Evolutionary conservation across 768 basidiomycete genomes (phyloP).

Genomic region (Russula foetens): DNA sequence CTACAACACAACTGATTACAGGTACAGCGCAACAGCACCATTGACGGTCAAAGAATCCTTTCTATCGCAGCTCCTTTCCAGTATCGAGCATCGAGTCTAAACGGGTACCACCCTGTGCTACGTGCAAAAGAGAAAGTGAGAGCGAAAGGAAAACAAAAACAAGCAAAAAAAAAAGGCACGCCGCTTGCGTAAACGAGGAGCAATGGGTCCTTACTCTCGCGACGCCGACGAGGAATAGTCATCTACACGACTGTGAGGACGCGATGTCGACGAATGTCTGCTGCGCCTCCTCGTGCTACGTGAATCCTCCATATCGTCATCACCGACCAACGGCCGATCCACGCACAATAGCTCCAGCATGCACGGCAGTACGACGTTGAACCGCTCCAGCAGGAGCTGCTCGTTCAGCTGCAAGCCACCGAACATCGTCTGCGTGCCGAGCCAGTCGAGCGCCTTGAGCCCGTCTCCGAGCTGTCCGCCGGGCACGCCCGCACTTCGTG

Average conservation of each 20-base stretch:
- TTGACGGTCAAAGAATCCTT: neutral
- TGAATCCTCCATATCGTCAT: conserved; percentile 43
- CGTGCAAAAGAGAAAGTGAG: neutral
- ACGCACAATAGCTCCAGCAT: conserved; percentile 51
- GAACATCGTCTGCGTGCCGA: conserved; percentile 50
- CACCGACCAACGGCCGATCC: conserved; percentile 38
- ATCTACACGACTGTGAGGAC: conserved; percentile 6
- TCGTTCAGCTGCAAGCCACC: conserved; percentile 51
- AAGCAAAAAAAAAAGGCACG: neutral
- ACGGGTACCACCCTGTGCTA: neutral
- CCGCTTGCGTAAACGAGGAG: neutral
- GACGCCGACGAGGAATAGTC: conserved; percentile 1
- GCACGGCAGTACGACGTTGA: conserved; percentile 44
- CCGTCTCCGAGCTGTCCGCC: conserved; percentile 59
- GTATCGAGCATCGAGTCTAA: neutral
- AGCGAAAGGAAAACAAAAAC: neutral
- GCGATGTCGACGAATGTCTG: conserved; percentile 11
- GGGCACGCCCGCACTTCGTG: conserved; percentile 52
- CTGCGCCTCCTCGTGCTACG: conserved; percentile 23
- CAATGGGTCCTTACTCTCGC: neutral
- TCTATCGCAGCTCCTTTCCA: neutral
- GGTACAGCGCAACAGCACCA: neutral
- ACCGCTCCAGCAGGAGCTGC: conserved; percentile 32
- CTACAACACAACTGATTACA: neutral
- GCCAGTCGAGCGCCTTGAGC: conserved; percentile 60